Percentiles rank a stretch among this genome's conserved stretches.
Evolutionary conservation across 345 rosid genomes (phyloP).

Genomic region (Bruguiera sexangula): DNA sequence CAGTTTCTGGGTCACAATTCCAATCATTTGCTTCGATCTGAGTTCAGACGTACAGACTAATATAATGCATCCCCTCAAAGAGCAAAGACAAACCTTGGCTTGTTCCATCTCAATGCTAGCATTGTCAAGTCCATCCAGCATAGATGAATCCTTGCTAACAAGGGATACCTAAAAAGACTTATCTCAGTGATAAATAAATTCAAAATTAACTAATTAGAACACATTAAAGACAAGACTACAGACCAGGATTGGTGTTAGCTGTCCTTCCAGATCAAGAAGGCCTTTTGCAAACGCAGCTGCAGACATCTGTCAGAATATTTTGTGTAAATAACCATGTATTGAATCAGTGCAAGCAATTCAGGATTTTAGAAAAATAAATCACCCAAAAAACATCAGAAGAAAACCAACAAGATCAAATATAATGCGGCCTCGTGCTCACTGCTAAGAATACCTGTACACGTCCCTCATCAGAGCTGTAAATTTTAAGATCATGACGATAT

Average conservation of each 20-base stretch:
- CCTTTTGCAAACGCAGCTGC: conserved; percentile 99
- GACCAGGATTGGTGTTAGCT: conserved; percentile 95
- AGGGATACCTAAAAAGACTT: conserved; percentile 75
- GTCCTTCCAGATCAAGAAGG: conserved; percentile 99
- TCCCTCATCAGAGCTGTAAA: conserved; percentile 99
- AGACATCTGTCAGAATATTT: conserved; percentile 73
- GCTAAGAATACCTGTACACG: conserved; percentile 80
- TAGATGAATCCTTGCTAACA: conserved; percentile 99
- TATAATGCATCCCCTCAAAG: conserved; percentile 8
- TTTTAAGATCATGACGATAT: conserved; percentile 97
- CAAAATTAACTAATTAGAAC: conserved; percentile 10
- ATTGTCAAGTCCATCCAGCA: conserved; percentile 98
- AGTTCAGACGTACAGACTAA: neutral
- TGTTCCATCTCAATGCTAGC: conserved; percentile 91
- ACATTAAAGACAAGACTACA: conserved; percentile 25
- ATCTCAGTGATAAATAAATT: conserved; percentile 19
- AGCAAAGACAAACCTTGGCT: conserved; percentile 70
- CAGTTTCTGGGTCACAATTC: neutral
- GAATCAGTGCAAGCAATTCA: conserved; percentile 4
- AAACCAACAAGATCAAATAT: conserved; percentile 8
- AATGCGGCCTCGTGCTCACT: neutral
- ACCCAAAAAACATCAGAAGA: conserved; percentile 9
- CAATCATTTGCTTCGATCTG: neutral
- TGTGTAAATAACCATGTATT: neutral
- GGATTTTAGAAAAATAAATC: conserved; percentile 1